Base-by-base conservation (phyloP, 1,284 basidiomycete genomes). In the Rhodofomes roseus region DNA sequence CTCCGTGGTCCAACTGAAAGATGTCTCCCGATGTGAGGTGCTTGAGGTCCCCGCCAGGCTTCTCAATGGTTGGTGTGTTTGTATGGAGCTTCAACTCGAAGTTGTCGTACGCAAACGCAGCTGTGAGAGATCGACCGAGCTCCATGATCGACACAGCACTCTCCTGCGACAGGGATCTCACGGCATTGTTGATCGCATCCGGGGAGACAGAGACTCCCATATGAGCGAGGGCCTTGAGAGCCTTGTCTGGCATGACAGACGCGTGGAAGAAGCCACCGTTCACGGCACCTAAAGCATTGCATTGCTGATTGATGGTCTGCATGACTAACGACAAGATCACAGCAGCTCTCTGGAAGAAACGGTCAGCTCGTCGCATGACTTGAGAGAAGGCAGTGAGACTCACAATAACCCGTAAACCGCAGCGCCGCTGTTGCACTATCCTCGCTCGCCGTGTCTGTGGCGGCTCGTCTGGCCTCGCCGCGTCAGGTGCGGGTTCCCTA, bases 21-120 rank as follows among this genome's bases (percentile, higher is more conserved):
- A 72, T 29, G 1, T 64, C 56, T 0, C 65, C 71, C 0, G 71
- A 71, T 18, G 73, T 74, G 0, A 72, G 39, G 60, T 74, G 72
- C 27, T 62, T 61, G 1, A 73, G 54, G 0, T 62, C 60, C 1
- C 58, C 60, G 1, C 22, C 25, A 5, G 62, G 37, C 41, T 66
- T 65, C 23, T 73, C 69, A 2, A 70, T 53, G 0, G 70, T 73
- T 2, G 70, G 68, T 14, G 67, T 53, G 0, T 56, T 51, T 0
- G 29, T 36, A 20, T 71, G 66, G 8, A 73, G 44, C n/a, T 68
- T 61, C 2, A 72, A 48, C 37, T 75, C 73, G 51, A 74, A 67
- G 54, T 75, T 76, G 60, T 76, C 70, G 43, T 73, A 76, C 8
- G 66, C 70, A 51, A 65, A 66, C 4, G 61, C 53, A 2, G 63